Base-by-base conservation (phyloP, 495 filamentous ascomycete genomes). In the Beverwykella pulmonaria region DNA sequence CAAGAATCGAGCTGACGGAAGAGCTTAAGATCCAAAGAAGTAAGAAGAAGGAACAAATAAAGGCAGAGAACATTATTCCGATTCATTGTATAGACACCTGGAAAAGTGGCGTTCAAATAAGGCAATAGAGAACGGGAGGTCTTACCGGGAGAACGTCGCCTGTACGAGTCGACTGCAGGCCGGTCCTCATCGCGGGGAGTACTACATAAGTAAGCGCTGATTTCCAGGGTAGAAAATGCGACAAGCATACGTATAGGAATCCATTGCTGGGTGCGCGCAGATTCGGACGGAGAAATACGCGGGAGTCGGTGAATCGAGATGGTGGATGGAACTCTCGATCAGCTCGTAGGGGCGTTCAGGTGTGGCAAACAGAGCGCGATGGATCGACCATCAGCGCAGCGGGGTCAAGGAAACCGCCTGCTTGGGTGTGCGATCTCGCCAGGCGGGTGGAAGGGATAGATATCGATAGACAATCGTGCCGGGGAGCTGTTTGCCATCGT, bases 121-220 rank as follows among this genome's bases (percentile, higher is more conserved):
- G n/a, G n/a, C n/a, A n/a, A n/a, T n/a, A n/a, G 8, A 7, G 39
- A 50, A 57, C 30, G 23, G 34, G 39, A 47, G 2, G 17, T 12
- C 75, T 54, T 70, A 77, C 75, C 75, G 29, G 75, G 75, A 15
- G 74, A 76, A 30, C 74, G 69, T 26, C 71, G 66, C 55, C 74
- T 44, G 55, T 76, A 76, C 2, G 64, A 66, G 55, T 76, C 74
- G 30, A 52, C 67, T 12, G 53, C 44, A 17, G 53, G 62, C 22
- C 71, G 55, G 46, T 27, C 27, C 22, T 68, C 69, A 17, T 72
- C 72, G 8, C 55, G 53, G 22, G 54, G 29, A 29, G 65, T 68
- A 47, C n/a, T 55, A 34, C 2, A 22, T 47, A 19, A 17, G 49
- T 65, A 23, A 65, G 48, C 44, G 54, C 4, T 6, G 27, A 26